phyloP scores from a whole-genome alignment of 179 eudicot species.

The Amaranthus tricolor region DNA sequence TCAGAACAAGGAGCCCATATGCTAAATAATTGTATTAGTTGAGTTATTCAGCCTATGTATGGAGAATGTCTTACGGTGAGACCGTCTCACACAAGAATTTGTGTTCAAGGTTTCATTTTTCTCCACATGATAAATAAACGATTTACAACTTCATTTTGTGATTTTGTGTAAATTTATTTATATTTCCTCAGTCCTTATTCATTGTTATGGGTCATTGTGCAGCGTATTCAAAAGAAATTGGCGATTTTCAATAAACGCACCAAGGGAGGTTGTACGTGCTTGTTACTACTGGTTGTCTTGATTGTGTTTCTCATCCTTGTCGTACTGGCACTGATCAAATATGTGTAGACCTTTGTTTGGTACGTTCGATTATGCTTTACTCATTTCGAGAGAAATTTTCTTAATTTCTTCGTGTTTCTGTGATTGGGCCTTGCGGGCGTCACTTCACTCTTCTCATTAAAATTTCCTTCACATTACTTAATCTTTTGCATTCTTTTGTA shows the following conservation, averaged over 20 bases:
- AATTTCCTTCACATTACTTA: not conserved
- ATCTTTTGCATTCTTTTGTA: constrained; percentile 10
- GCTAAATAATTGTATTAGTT: no score
- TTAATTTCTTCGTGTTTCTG: not conserved
- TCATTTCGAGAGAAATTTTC: not conserved
- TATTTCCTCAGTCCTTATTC: not conserved
- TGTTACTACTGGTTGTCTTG: constrained; percentile 57
- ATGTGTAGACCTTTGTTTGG: constrained; percentile 41
- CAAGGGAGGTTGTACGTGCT: constrained; percentile 80
- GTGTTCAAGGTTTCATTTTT: not conserved
- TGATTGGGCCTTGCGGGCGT: not conserved
- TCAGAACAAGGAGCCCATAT: no score
- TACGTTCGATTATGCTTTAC: constrained; percentile 8
- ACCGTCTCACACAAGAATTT: no score
- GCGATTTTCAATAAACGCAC: constrained; percentile 75
- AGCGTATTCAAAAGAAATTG: constrained; percentile 78
- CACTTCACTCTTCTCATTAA: not conserved
- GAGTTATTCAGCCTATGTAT: no score
- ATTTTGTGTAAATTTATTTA: not conserved
- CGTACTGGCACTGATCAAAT: constrained; percentile 61
- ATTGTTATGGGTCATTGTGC: constrained; percentile 26
- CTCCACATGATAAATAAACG: not conserved
- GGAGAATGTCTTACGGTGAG: no score
- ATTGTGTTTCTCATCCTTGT: constrained; percentile 53
- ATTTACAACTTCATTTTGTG: not conserved